phyloP scores from a whole-genome alignment of 306 rosid genomes.

The Phaseolus lunatus region DNA sequence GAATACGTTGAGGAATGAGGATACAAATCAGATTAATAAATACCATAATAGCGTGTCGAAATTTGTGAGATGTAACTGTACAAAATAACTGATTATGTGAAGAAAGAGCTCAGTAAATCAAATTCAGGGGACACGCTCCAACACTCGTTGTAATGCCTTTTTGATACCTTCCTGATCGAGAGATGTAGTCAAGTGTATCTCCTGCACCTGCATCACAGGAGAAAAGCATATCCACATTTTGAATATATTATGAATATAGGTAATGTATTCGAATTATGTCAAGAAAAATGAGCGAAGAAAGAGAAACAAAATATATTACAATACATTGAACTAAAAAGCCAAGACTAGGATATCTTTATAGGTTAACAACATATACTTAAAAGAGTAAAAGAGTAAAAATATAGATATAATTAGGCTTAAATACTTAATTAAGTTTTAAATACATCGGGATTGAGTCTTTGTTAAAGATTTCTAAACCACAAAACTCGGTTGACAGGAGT shows the following conservation, averaged over 20 bases:
- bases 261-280: not conserved
- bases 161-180: constrained; percentile 95
- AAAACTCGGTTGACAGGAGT: too few species aligned
- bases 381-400: too few species aligned
- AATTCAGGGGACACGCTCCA: constrained; percentile 86
- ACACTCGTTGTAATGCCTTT: constrained; percentile 84
- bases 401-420: too few species aligned
- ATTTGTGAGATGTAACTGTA: constrained; percentile 34
- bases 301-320: too few species aligned
- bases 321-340: too few species aligned
- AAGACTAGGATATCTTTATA: too few species aligned
- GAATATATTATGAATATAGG: not conserved
- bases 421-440: too few species aligned
- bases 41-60: not conserved
- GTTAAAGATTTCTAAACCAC: too few species aligned
- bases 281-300: too few species aligned
- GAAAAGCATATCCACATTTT: not conserved
- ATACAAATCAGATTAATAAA: not conserved
- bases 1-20: not conserved
- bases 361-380: too few species aligned
- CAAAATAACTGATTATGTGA: constrained; percentile 21
- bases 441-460: too few species aligned
- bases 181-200: constrained; percentile 79
- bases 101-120: constrained; percentile 17
- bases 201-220: constrained; percentile 71